Evolutionary conservation across 148 eudicot genomes (phyloP).

Genomic region (Arctostaphylos glauca): DNA sequence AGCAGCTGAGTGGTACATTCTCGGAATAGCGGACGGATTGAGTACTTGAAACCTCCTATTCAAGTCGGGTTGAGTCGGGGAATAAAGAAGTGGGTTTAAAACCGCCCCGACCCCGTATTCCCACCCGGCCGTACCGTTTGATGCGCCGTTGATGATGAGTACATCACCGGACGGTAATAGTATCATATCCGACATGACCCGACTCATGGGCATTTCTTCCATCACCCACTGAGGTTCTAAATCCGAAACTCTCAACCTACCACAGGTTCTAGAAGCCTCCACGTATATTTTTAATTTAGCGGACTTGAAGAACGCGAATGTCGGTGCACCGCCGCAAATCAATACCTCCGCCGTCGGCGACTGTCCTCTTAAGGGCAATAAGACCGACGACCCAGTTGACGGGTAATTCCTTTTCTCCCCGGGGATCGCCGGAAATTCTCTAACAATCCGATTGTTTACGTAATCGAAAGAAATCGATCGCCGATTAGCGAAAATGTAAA

Average conservation of each 20-base stretch:
- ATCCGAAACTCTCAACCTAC: conserved; percentile 45
- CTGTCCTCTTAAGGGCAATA: conserved; percentile 44
- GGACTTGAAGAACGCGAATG: conserved; percentile 45
- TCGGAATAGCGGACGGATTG: conserved; percentile 48
- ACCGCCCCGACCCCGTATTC: conserved; percentile 68
- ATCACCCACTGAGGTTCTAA: conserved; percentile 54
- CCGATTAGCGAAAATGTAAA: conserved; percentile 76
- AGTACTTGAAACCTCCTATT: conserved; percentile 35
- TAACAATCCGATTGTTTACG: conserved; percentile 24
- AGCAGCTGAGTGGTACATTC: conserved; percentile 85
- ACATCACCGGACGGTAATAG: conserved; percentile 70
- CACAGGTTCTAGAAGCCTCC: conserved; percentile 51
- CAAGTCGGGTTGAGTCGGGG: conserved; percentile 31
- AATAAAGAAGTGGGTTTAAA: conserved; percentile 55
- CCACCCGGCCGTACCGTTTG: conserved; percentile 85
- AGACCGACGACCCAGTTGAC: conserved; percentile 67
- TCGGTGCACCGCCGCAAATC: conserved; percentile 77
- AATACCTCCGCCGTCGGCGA: conserved; percentile 51
- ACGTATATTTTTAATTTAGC: conserved; percentile 20
- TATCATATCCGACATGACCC: conserved; percentile 82
- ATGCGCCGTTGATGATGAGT: conserved; percentile 71
- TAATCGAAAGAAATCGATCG: conserved; percentile 57
- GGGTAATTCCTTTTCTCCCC: conserved; percentile 68
- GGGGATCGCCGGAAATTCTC: conserved; percentile 61
- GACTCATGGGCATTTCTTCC: conserved; percentile 69